A percentile compares a stretch with the other conserved stretches of the same genome.
Conservation (phyloP, 306 rosid species). For the Notholithocarpus densiflorus region DNA sequence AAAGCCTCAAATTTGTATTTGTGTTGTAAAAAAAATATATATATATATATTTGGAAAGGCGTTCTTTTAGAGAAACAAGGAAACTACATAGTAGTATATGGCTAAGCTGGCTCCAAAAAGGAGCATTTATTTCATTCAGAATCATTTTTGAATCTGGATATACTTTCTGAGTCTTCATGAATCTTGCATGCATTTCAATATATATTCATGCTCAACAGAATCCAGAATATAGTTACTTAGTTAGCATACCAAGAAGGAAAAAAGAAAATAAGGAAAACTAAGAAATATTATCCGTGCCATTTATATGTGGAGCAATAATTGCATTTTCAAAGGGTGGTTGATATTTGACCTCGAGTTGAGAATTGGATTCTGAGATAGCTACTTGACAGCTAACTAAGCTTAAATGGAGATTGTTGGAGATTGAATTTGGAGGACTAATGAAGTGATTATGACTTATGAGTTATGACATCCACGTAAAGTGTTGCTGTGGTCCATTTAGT, state of each 20-base stretch:
- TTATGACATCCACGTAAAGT: neutral
- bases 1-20: no score
- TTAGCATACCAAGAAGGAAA: neutral
- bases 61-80: no score
- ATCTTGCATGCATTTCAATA: neutral
- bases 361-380: neutral
- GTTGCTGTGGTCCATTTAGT: neutral
- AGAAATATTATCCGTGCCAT: neutral
- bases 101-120: no score
- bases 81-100: no score
- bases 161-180: neutral
- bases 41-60: no score
- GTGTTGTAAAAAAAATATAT: no score
- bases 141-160: neutral
- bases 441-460: neutral
- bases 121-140: neutral
- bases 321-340: neutral
- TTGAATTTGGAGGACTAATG: neutral
- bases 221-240: neutral
- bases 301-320: neutral
- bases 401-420: neutral
- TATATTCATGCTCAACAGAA: neutral
- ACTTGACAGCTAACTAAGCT: neutral
- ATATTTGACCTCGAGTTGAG: neutral
- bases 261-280: neutral